Conservation (phyloP, 2,329 filamentous ascomycete species). For the Camillea tinctor region DNA sequence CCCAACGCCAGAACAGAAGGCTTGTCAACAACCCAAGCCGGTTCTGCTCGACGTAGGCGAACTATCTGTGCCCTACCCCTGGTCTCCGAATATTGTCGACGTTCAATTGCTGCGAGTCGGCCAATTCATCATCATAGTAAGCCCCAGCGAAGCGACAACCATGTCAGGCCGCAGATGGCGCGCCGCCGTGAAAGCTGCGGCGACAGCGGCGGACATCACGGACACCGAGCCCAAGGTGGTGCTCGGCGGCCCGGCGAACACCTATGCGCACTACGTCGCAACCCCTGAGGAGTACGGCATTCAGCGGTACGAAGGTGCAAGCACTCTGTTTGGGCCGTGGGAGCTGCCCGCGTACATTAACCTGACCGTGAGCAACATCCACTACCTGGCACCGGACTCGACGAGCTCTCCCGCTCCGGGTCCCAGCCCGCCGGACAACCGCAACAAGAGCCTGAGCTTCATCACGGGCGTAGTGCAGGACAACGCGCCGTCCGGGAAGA, state of each 20-base stretch:
- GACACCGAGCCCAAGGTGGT: constrained; percentile 65
- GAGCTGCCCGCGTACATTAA: constrained; percentile 87
- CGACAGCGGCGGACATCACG: constrained; percentile 43
- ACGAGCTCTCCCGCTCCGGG: constrained; percentile 49
- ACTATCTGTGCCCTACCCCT: constrained; percentile 71
- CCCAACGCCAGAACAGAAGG: constrained; percentile 66
- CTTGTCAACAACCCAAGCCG: constrained; percentile 78
- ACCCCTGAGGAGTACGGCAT: constrained; percentile 79
- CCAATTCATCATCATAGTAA: constrained; percentile 81
- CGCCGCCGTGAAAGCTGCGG: constrained; percentile 59
- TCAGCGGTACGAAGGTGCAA: constrained; percentile 94
- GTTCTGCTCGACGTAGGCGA: constrained; percentile 85
- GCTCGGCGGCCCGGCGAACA: constrained; percentile 83
- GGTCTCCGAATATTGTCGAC: constrained; percentile 87
- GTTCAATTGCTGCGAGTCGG: constrained; percentile 81
- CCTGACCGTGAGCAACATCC: constrained; percentile 70
- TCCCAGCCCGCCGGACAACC: constrained; percentile 74
- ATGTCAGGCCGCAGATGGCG: constrained; percentile 91
- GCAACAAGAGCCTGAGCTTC: constrained; percentile 72
- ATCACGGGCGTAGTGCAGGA: constrained; percentile 80
- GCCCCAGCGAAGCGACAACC: constrained; percentile 83
- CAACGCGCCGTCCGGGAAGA: constrained; percentile 59
- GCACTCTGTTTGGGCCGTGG: constrained; percentile 81
- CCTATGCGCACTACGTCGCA: constrained; percentile 78
- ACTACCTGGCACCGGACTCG: constrained; percentile 57